Evolutionary conservation across 2,329 filamentous ascomycete genomes (phyloP).

Genomic region (Coleophoma crateriformis): DNA sequence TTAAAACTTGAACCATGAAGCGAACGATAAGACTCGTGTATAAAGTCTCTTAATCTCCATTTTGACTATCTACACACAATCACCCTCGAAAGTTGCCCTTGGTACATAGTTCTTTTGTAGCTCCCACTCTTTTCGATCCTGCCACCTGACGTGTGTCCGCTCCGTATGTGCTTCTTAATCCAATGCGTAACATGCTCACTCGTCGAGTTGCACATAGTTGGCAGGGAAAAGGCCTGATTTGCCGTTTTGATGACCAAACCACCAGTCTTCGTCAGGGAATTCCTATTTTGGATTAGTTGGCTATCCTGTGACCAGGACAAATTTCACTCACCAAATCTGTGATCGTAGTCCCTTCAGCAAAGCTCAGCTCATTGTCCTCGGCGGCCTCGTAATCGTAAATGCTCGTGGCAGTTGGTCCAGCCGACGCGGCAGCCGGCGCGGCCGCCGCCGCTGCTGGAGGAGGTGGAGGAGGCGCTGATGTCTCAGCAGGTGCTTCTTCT

Average conservation of each 20-base stretch:
- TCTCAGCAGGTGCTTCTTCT: constrained; percentile 29
- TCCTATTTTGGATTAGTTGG: constrained; percentile 45
- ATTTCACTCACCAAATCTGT: constrained; percentile 61
- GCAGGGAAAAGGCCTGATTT: constrained; percentile 78
- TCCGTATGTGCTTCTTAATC: too few relatives aligned
- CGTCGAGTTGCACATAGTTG: constrained; percentile 58
- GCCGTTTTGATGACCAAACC: constrained; percentile 82
- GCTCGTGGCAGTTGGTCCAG: constrained; percentile 68
- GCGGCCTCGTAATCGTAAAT: constrained; percentile 96
- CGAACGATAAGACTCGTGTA: too few relatives aligned
- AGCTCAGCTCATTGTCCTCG: constrained; percentile 84
- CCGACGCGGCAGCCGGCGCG: constrained; percentile 19
- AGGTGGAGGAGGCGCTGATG: constrained; percentile 33
- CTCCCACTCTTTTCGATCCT: too few relatives aligned
- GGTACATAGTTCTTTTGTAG: too few relatives aligned
- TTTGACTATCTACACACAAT: too few relatives aligned
- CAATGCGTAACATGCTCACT: constrained; percentile 9
- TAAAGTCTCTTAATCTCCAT: too few relatives aligned
- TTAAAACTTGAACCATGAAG: too few relatives aligned
- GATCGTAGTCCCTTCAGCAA: constrained; percentile 83
- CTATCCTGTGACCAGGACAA: background rate
- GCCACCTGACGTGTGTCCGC: too few relatives aligned
- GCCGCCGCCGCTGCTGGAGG: constrained; percentile 30
- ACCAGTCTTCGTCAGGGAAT: constrained; percentile 99
- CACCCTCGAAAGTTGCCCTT: too few relatives aligned